Percentiles rank a stretch among this genome's conserved stretches.
phyloP scores from a whole-genome alignment of 2,329 filamentous ascomycete species.

The Pseudogymnoascus sp. region DNA sequence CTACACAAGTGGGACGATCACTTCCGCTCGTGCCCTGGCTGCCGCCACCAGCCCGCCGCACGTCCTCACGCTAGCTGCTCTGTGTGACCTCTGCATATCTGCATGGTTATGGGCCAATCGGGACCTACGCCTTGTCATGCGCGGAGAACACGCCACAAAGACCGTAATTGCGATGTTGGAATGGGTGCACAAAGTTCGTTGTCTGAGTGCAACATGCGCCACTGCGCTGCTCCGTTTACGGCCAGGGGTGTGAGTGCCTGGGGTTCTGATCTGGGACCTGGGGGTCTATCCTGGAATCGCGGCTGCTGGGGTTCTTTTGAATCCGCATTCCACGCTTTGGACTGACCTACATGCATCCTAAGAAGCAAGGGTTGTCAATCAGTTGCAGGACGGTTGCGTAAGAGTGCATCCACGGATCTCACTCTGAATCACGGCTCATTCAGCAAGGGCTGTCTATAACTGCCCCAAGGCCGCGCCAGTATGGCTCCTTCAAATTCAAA shows the following conservation, averaged over 20 bases:
- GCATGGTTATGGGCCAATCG: not conserved
- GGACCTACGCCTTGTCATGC: not conserved
- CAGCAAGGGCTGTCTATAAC: constrained; percentile 5
- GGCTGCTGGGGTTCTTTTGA: constrained; percentile 2
- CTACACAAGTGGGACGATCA: not conserved
- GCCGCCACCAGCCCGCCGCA: constrained; percentile 1
- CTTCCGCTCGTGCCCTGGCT: not conserved
- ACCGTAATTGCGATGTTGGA: constrained; percentile 9
- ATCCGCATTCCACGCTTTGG: not conserved
- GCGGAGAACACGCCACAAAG: not conserved
- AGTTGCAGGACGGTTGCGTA: constrained; percentile 8
- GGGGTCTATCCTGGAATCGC: constrained; percentile 3
- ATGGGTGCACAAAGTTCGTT: not conserved
- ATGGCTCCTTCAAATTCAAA: constrained; percentile 9
- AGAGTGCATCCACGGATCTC: not conserved
- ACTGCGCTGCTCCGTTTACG: not conserved
- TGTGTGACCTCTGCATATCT: not conserved
- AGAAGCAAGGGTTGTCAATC: not conserved
- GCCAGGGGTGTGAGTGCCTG: not conserved
- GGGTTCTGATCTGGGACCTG: not conserved
- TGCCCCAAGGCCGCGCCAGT: constrained; percentile 7
- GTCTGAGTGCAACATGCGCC: not conserved
- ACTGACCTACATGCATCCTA: not conserved
- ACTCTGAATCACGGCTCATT: constrained; percentile 4
- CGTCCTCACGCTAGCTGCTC: constrained; percentile 1